These are phyloP conservation scores for Phytophthora europaea DNA, from an alignment of 352 stramenopile species.

Conservation along the genomic window DNA sequence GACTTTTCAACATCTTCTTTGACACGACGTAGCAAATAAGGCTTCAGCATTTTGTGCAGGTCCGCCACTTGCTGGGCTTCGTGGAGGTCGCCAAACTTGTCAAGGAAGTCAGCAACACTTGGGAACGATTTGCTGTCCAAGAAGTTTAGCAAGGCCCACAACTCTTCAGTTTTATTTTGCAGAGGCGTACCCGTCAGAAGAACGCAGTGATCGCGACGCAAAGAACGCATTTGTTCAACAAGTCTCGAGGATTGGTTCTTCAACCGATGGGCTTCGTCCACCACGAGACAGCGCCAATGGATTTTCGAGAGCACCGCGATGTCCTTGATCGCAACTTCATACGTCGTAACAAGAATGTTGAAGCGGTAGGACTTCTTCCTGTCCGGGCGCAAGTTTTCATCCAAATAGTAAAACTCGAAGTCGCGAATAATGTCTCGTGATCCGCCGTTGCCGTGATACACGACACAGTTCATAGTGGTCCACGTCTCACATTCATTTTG, in stretches of 20 bases:
- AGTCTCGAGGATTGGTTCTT: slow-evolving; percentile 91
- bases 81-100: slow-evolving; percentile 91
- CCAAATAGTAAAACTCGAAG: slow-evolving; percentile 95
- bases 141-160: slow-evolving; percentile 99
- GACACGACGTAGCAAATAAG: slow-evolving; percentile 88
- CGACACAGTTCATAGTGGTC: slow-evolving; percentile 99
- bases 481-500: slow-evolving; percentile 99
- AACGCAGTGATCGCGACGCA: slow-evolving; percentile 86
- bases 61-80: slow-evolving; percentile 91
- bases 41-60: slow-evolving; percentile 92
- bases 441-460: slow-evolving; percentile 98
- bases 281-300: slow-evolving; percentile 90
- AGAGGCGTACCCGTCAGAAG: slow-evolving; percentile 89
- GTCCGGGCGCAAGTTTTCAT: slow-evolving; percentile 71
- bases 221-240: slow-evolving; percentile 86
- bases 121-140: slow-evolving; percentile 95
- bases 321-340: slow-evolving; percentile 93
- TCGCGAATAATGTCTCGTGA: slow-evolving; percentile 95
- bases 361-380: slow-evolving; percentile 92
- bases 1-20: slow-evolving; percentile 94
- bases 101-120: slow-evolving; percentile 94
- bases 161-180: slow-evolving; percentile 99
- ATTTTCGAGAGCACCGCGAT: slow-evolving; percentile 96
- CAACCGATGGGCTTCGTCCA: slow-evolving; percentile 91
- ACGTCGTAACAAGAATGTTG: slow-evolving; percentile 92